Evolutionary conservation across 2,329 filamentous ascomycete species (phyloP).

Genomic region (Diaporthe sp.): DNA sequence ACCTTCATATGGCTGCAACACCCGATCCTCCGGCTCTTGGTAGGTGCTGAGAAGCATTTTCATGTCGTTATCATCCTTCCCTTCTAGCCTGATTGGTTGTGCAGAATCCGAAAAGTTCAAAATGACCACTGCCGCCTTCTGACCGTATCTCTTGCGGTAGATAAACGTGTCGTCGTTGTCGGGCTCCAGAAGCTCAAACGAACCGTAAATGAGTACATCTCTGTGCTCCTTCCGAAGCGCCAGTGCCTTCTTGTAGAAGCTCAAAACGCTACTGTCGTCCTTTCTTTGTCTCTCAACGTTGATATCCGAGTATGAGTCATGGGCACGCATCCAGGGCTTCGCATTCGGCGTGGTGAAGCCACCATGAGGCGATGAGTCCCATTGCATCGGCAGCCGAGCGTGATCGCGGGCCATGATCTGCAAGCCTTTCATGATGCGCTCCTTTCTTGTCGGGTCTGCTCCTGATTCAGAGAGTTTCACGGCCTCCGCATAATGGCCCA

Average conservation of each 20-base stretch:
- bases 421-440: conserved; percentile 58
- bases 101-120: conserved; percentile 17
- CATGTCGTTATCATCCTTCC: not conserved
- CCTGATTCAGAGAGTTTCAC: conserved; percentile 48
- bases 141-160: conserved; percentile 58
- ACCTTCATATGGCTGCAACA: not conserved
- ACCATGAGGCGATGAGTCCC: conserved; percentile 69
- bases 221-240: conserved; percentile 66
- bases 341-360: conserved; percentile 66
- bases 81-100: not conserved
- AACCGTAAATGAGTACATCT: conserved; percentile 73
- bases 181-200: conserved; percentile 68
- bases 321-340: conserved; percentile 78
- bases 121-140: not conserved
- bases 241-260: conserved; percentile 71
- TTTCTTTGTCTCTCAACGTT: conserved; percentile 67
- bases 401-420: conserved; percentile 74
- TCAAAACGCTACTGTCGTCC: conserved; percentile 65
- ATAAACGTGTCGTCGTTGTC: conserved; percentile 69
- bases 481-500: conserved; percentile 65
- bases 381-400: conserved; percentile 76
- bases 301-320: conserved; percentile 68
- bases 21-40: not conserved
- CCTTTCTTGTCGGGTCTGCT: conserved; percentile 54
- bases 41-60: not conserved